phyloP scores from a whole-genome alignment of 495 filamentous ascomycete species.

The Neurospora africana region DNA sequence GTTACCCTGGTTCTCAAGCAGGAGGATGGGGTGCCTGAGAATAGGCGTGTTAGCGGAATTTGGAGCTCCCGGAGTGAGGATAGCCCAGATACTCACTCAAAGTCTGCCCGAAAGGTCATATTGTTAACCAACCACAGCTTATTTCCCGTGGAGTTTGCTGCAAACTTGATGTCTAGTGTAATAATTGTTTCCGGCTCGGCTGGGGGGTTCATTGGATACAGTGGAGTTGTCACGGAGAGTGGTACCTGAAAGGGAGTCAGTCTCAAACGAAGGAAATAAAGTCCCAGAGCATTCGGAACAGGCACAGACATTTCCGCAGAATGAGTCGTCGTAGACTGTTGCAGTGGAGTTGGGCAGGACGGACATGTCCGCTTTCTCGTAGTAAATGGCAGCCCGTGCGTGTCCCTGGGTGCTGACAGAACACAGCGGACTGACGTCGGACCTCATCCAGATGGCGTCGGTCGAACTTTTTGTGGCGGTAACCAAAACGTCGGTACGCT shows the following conservation, averaged over 20 bases:
- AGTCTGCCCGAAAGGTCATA: not conserved
- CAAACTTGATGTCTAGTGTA: not conserved
- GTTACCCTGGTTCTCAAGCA: not conserved
- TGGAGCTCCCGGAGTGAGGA: slow-evolving; percentile 21
- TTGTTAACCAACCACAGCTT: not conserved
- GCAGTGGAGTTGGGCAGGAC: not conserved
- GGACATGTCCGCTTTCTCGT: not conserved
- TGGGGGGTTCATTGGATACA: not conserved
- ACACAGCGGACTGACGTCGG: slow-evolving; percentile 23
- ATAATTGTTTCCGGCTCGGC: not conserved
- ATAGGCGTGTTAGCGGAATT: slow-evolving; percentile 9
- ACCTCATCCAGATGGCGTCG: slow-evolving; percentile 46
- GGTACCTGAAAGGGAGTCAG: not conserved
- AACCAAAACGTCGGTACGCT: slow-evolving; percentile 56
- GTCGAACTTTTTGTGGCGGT: slow-evolving; percentile 38
- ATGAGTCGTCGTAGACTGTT: not conserved
- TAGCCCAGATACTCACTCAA: slow-evolving; percentile 30
- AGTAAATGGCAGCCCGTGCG: not conserved
- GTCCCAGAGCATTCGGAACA: not conserved
- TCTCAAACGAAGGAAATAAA: not conserved
- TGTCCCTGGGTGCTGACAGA: slow-evolving; percentile 5
- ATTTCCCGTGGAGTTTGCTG: not conserved
- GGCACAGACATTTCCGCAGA: not conserved
- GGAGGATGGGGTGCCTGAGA: slow-evolving; percentile 26
- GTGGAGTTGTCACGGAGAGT: not conserved